These are phyloP conservation scores for Coemansia sp. DNA, from an alignment of 192 early-diverging fungal species.

Conservation along the genomic window DNA sequence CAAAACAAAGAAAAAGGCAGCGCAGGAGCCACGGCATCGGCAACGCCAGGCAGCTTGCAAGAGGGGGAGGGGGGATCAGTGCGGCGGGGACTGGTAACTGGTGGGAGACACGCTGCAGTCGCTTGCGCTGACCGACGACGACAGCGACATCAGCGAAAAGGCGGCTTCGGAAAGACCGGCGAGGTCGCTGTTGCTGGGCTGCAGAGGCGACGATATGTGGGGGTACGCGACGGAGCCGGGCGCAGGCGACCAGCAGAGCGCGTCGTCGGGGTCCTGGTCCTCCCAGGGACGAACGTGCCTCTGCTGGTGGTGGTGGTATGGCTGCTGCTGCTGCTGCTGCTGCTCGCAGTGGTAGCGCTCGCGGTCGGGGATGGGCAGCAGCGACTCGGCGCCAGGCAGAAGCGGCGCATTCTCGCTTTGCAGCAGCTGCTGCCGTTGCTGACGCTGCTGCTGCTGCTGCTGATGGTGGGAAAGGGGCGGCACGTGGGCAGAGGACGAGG, in stretches of 20 bases:
- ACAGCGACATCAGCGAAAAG: slow-evolving; percentile 52
- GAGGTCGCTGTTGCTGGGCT: slow-evolving; percentile 3
- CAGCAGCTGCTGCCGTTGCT: not conserved
- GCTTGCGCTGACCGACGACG: slow-evolving; percentile 10
- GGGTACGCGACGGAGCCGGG: not conserved
- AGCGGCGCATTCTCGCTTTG: not conserved
- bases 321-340: not conserved
- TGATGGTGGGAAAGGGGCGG: slow-evolving; percentile 5
- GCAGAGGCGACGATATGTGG: not conserved
- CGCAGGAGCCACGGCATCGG: no score
- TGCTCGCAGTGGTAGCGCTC: not conserved
- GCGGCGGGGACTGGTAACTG: not conserved
- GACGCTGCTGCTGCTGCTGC: not conserved
- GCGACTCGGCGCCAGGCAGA: slow-evolving; percentile 1
- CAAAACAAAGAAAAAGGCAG: no score
- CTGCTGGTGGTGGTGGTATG: not conserved
- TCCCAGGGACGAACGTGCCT: slow-evolving; percentile 49
- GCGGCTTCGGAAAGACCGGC: slow-evolving; percentile 44
- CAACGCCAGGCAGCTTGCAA: no score
- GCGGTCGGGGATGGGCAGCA: no score
- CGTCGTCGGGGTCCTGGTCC: slow-evolving; percentile 15
- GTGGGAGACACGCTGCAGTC: not conserved
- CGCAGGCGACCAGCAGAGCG: not conserved
- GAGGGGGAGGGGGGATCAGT: not conserved
- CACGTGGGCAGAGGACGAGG: slow-evolving; percentile 18